Evolutionary conservation across 495 filamentous ascomycete species (phyloP).

Genomic region (Bacidia gigantensis): DNA sequence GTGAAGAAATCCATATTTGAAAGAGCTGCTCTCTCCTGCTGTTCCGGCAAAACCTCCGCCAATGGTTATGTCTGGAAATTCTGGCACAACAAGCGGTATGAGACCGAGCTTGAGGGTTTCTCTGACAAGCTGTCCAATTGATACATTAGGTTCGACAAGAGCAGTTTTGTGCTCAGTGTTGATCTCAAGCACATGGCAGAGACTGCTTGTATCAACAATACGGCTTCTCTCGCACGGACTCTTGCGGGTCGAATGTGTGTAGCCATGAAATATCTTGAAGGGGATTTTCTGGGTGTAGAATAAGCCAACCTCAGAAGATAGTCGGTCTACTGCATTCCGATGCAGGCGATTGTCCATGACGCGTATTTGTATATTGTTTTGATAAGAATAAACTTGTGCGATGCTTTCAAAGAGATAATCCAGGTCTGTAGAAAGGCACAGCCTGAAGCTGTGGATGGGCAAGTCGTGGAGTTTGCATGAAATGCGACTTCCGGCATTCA

Average conservation of each 20-base stretch:
- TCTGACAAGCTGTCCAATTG: conserved; percentile 33
- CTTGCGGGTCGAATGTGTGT: conserved; percentile 57
- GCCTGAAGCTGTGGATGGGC: too few relatives aligned
- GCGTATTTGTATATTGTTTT: too few relatives aligned
- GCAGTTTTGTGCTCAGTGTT: conserved; percentile 28
- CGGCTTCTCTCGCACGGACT: conserved; percentile 27
- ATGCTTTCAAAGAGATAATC: too few relatives aligned
- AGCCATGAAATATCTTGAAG: conserved; percentile 66
- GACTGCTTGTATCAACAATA: conserved; percentile 40
- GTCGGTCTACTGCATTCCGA: neutral
- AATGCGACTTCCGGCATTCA: too few relatives aligned
- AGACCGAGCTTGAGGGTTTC: conserved; percentile 28
- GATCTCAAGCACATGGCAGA: conserved; percentile 42
- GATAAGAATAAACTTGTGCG: too few relatives aligned
- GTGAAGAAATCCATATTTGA: conserved; percentile 43
- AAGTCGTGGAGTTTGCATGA: too few relatives aligned
- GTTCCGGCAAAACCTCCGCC: conserved; percentile 43
- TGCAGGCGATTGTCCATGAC: too few relatives aligned
- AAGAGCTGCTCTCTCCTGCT: conserved; percentile 38
- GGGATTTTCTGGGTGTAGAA: conserved; percentile 22
- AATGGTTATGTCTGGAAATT: conserved; percentile 42
- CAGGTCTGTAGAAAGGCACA: too few relatives aligned
- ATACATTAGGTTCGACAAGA: conserved; percentile 38
- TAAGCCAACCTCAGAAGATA: neutral
- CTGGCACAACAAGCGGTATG: conserved; percentile 40